Evolutionary conservation across 2,329 filamentous ascomycete species (phyloP).

Genomic region (Rosellinia necatrix): DNA sequence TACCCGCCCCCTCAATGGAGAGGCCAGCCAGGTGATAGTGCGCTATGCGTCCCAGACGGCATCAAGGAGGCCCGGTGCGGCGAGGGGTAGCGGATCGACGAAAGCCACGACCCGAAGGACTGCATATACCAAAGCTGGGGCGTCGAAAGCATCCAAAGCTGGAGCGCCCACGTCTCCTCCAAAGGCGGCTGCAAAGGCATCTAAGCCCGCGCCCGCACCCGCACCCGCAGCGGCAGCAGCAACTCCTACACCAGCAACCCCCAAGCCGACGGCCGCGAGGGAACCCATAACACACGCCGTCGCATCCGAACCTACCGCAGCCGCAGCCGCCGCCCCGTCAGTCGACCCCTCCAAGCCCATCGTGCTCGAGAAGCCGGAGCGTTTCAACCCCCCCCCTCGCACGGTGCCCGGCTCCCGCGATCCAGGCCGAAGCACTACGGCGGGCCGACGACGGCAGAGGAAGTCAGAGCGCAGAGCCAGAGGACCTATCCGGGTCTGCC

Average conservation of each 20-base stretch:
- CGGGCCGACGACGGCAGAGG: conserved; percentile 67
- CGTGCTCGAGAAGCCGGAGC: conserved; percentile 82
- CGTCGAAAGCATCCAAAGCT: conserved; percentile 29
- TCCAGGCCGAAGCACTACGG: conserved; percentile 71
- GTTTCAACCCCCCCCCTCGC: conserved; percentile 91
- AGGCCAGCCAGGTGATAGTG: conserved; percentile 39
- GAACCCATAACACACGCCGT: conserved; percentile 17
- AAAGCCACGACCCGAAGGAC: conserved; percentile 18
- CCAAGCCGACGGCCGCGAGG: no score
- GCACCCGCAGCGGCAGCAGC: neutral
- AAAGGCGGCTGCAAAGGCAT: conserved; percentile 23
- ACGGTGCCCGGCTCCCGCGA: conserved; percentile 69
- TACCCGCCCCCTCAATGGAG: conserved; percentile 33
- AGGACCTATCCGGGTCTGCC: conserved; percentile 88
- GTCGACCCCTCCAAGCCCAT: conserved; percentile 58
- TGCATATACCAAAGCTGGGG: conserved; percentile 27
- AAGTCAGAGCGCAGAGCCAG: conserved; percentile 67
- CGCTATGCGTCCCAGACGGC: conserved; percentile 44
- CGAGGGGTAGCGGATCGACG: conserved; percentile 35
- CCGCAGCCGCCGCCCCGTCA: conserved; percentile 18
- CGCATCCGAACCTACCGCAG: conserved; percentile 16
- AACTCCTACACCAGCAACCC: neutral
- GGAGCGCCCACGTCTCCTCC: conserved; percentile 33
- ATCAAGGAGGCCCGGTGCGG: conserved; percentile 29
- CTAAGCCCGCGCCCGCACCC: no score